phyloP scores from a whole-genome alignment of 2,329 filamentous ascomycete species.

The Alternaria infectoria region DNA sequence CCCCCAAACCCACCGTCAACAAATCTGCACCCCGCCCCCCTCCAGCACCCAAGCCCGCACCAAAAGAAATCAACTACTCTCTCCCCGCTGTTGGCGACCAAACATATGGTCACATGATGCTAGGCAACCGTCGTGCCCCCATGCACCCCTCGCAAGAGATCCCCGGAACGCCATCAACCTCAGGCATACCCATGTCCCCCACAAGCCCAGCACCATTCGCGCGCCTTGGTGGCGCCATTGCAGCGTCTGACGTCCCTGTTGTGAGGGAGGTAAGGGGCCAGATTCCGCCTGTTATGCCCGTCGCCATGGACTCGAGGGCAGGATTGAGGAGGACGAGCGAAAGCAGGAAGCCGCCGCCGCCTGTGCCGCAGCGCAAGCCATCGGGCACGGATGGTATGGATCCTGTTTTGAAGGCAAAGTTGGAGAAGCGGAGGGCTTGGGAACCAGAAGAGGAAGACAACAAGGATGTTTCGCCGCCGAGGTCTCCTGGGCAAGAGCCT shows the following conservation, averaged over 20 bases:
- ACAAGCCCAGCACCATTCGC: constrained; percentile 11
- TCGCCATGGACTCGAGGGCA: neutral
- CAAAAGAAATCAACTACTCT: constrained; percentile 21
- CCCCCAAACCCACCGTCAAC: no score
- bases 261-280: constrained; percentile 13
- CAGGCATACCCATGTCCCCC: constrained; percentile 11
- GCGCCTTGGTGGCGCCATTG: neutral
- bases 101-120: constrained; percentile 25
- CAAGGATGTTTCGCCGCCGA: constrained; percentile 10
- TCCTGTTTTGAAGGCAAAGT: constrained; percentile 9
- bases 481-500: constrained; percentile 6
- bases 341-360: neutral
- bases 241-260: constrained; percentile 11
- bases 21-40: constrained; percentile 10
- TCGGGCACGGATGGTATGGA: neutral
- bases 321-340: constrained; percentile 4
- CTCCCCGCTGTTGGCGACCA: constrained; percentile 23
- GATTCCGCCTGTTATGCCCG: neutral
- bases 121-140: constrained; percentile 29
- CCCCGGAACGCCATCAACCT: constrained; percentile 6
- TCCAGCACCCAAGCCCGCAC: constrained; percentile 7
- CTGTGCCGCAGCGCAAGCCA: constrained; percentile 3
- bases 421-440: constrained; percentile 14
- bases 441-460: constrained; percentile 12
- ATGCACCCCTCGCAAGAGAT: constrained; percentile 31